These are phyloP conservation scores for Alternaria brassicicola DNA, from an alignment of 2,329 filamentous ascomycete species.

Conservation along the genomic window DNA sequence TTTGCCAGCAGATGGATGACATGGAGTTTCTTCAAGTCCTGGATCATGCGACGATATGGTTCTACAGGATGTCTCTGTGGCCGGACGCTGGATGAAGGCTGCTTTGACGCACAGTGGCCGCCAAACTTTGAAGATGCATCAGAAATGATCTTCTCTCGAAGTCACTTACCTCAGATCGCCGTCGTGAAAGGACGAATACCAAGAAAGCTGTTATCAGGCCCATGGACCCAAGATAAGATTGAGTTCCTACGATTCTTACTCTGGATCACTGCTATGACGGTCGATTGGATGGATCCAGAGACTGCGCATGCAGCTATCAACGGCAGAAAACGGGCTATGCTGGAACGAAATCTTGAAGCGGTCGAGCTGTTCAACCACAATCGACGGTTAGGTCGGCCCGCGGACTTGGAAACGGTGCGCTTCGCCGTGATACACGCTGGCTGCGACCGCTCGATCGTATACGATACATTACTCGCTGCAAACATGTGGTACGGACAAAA, in stretches of 20 bases:
- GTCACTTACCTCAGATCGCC: conserved; percentile 34
- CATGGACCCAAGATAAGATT: conserved; percentile 37
- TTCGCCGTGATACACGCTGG: conserved; percentile 39
- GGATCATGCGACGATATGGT: conserved; percentile 26
- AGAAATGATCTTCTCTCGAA: conserved; percentile 36
- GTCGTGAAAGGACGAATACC: conserved; percentile 41
- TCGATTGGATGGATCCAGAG: conserved; percentile 37
- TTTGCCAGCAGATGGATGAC: conserved; percentile 44
- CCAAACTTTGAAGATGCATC: conserved; percentile 38
- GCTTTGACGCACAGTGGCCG: conserved; percentile 41
- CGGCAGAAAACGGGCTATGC: conserved; percentile 36
- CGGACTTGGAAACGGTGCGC: conserved; percentile 27
- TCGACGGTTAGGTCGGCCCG: conserved; percentile 36
- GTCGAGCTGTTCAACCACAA: conserved; percentile 46
- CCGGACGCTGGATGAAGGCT: conserved; percentile 21
- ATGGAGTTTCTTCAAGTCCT: conserved; percentile 41
- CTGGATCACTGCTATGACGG: conserved; percentile 39
- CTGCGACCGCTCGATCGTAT: conserved; percentile 42
- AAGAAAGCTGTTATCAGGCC: conserved; percentile 33
- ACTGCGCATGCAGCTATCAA: conserved; percentile 11
- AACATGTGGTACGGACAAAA: conserved; percentile 21
- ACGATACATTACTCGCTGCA: conserved; percentile 33
- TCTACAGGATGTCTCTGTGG: conserved; percentile 36
- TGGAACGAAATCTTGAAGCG: conserved; percentile 36
- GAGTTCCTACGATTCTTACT: conserved; percentile 42